Percentiles rank a stretch among this genome's conserved stretches.
Evolutionary conservation across 1,139 yeast species (phyloP).

Genomic region (Diutina mesorugosa): DNA sequence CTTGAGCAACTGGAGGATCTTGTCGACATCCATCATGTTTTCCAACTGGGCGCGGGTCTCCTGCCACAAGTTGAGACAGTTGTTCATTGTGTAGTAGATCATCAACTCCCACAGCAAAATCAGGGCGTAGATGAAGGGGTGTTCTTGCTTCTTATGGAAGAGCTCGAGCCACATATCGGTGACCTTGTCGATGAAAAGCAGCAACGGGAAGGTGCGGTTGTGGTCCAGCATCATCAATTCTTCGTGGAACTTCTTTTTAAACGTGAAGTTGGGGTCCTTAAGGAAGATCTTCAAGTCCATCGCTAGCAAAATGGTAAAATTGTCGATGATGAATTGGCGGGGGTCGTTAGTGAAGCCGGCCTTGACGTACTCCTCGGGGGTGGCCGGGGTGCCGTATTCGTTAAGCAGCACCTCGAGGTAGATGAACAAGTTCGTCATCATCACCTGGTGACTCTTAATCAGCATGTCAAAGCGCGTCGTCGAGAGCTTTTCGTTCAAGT

Average conservation of each 20-base stretch:
- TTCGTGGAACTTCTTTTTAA: slow-evolving; percentile 46
- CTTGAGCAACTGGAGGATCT: slow-evolving; percentile 27
- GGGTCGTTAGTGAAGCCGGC: slow-evolving; percentile 39
- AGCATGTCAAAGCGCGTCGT: slow-evolving; percentile 26
- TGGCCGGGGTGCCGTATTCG: slow-evolving; percentile 32
- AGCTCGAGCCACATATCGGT: slow-evolving; percentile 27
- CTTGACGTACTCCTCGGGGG: slow-evolving; percentile 30
- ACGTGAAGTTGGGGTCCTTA: slow-evolving; percentile 41
- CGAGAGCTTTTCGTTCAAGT: slow-evolving; percentile 25
- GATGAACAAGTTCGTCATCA: slow-evolving; percentile 29
- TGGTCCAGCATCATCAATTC: slow-evolving; percentile 40
- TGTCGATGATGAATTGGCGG: slow-evolving; percentile 24
- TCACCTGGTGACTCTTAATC: slow-evolving; percentile 25
- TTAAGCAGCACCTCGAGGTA: slow-evolving; percentile 29
- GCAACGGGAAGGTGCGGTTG: slow-evolving; percentile 29
- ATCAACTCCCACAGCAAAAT: slow-evolving; percentile 44
- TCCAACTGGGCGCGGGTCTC: slow-evolving; percentile 44
- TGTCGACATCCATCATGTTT: slow-evolving; percentile 32
- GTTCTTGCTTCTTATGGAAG: slow-evolving; percentile 20
- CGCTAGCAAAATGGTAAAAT: slow-evolving; percentile 28
- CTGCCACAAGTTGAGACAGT: slow-evolving; percentile 56
- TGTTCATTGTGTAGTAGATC: slow-evolving; percentile 42
- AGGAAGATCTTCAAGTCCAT: slow-evolving; percentile 41
- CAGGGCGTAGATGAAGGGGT: slow-evolving; percentile 28
- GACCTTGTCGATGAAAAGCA: slow-evolving; percentile 21